Evolutionary conservation across 2,329 filamentous ascomycete species (phyloP), one percentile per base, ranked within the genome.

Genomic region (Nemania sp.): DNA sequence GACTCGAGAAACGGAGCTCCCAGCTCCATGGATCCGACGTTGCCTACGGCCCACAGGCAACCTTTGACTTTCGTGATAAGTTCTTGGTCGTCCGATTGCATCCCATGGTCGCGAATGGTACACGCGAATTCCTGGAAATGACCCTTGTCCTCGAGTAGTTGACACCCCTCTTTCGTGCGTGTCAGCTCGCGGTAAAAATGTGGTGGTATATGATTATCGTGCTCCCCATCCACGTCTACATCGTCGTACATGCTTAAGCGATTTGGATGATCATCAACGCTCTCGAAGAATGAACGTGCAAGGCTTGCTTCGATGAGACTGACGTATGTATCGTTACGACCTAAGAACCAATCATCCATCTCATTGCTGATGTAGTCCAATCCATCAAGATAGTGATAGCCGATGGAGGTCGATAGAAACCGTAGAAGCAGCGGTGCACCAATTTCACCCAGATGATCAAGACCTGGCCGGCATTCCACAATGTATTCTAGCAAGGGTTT

Each of bases 291-390:
- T 0, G 92, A 88, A 56, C 91, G 86, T 26, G 92, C 91, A 46
- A 99, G 80, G 49, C 92, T 96, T n/a, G 95, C 94, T 72, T 99
- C 94, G 34, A 99, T 93, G 34, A 97, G 82, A 31, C 86, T 83
- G 45, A 99, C 94, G 63, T 99, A 99, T n/a, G 86, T 88, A 70
- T 99, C 93, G 68, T 99, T 99, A 39, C 94, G 86, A 12, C 94
- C 94, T 24, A 99, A 79, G 68, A 97, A 99, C 94, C 94, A 99
- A 73, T 99, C 95, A 64, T 99, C 94, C 94, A 99, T 99, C 71
- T 99, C 95, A 68, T 96, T 94, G 57, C 92, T 97, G 71, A 99
- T 99, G 69, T 99, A 99, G 74, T 99, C 95, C 37, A 99, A 78
- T 0, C 92, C 94, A 68, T 97, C 91, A 5, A 99, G 80, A 71